Evolutionary conservation across 208 protist genomes (phyloP), one percentile per base, ranked within the genome.

Genomic region (Borovskyia barvae): DNA sequence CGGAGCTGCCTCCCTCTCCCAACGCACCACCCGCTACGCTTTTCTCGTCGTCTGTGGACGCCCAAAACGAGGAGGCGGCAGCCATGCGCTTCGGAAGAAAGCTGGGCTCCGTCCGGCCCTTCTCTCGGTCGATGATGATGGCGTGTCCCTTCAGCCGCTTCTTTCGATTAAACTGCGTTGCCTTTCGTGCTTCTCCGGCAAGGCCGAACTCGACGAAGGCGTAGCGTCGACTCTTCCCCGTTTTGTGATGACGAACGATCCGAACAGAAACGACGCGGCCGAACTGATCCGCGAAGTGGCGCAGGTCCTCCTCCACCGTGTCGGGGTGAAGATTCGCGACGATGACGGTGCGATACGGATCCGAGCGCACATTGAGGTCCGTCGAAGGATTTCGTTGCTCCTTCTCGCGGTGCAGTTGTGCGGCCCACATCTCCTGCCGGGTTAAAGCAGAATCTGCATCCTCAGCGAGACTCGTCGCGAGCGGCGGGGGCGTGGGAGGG

Each of bases 171-270:
- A 72, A 72, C 49, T 57, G 61, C 25, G 82, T 59, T 14, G 89
- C 89, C 59, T 71, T 77, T 24, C 60, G 52, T 1, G 81, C 85
- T 69, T 93, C 89, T 42, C 70, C 84, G n/a, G 56, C 63, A 22
- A 82, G 68, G 17, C 78, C 75, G 57, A 83, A 93, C 72, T 95
- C 75, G 9, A 93, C 79, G 75, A 95, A 95, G 22, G 71, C 85
- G 63, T 95, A 95, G 41, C 77, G 66, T 11, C 85, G 70, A 41
- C 81, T 89, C 42, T 72, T 76, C 11, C 83, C 82, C 0, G 73
- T 83, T 32, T 75, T 72, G 51, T 49, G 45, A 56, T 81, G 37
- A 14, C 82, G 75, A 17, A 95, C 76, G 20, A 95, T 66, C 35
- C 81, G 85, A 33, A 83, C 72, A 20, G 56, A 61, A 48, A 79